These are phyloP conservation scores for Yamadazyma sp. DNA, from an alignment of 805 yeast species.

Conservation along the genomic window DNA sequence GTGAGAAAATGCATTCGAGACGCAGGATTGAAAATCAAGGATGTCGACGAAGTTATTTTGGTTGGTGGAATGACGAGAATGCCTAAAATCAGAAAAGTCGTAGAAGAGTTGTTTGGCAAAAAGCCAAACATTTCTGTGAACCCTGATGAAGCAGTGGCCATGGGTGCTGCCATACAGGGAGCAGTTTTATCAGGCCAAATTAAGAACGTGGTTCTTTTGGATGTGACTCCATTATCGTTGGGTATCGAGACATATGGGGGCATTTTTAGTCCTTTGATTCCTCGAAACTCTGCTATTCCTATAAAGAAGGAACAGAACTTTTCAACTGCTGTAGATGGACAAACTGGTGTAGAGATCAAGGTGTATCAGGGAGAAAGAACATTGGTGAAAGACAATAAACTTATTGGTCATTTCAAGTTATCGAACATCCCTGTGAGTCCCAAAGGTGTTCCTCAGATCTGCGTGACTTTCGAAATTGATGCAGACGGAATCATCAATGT, in stretches of 20 bases:
- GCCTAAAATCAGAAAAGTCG: slow-evolving; percentile 73
- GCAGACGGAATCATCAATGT: slow-evolving; percentile 73
- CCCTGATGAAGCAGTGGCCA: slow-evolving; percentile 92
- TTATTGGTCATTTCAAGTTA: slow-evolving; percentile 72
- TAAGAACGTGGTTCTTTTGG: slow-evolving; percentile 72
- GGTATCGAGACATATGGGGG: slow-evolving; percentile 89
- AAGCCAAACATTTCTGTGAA: slow-evolving; percentile 72
- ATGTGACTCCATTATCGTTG: slow-evolving; percentile 78
- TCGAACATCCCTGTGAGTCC: slow-evolving; percentile 73
- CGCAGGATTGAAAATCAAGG: slow-evolving; percentile 63
- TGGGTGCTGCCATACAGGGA: slow-evolving; percentile 90
- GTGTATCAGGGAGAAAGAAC: slow-evolving; percentile 83
- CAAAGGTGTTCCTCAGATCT: slow-evolving; percentile 78
- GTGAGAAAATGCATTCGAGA: slow-evolving; percentile 74
- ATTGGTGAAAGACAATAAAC: slow-evolving; percentile 71
- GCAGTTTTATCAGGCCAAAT: slow-evolving; percentile 83
- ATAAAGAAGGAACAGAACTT: slow-evolving; percentile 70
- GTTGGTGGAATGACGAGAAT: slow-evolving; percentile 92
- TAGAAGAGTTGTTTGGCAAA: slow-evolving; percentile 57
- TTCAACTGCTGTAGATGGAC: slow-evolving; percentile 83
- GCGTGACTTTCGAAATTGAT: slow-evolving; percentile 75
- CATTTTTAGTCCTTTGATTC: slow-evolving; percentile 73
- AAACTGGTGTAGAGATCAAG: slow-evolving; percentile 77
- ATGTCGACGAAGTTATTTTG: slow-evolving; percentile 70
- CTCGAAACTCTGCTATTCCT: slow-evolving; percentile 77